Base-by-base conservation (phyloP, 768 basidiomycete species). In the Porpolomopsis calyptriformis region DNA sequence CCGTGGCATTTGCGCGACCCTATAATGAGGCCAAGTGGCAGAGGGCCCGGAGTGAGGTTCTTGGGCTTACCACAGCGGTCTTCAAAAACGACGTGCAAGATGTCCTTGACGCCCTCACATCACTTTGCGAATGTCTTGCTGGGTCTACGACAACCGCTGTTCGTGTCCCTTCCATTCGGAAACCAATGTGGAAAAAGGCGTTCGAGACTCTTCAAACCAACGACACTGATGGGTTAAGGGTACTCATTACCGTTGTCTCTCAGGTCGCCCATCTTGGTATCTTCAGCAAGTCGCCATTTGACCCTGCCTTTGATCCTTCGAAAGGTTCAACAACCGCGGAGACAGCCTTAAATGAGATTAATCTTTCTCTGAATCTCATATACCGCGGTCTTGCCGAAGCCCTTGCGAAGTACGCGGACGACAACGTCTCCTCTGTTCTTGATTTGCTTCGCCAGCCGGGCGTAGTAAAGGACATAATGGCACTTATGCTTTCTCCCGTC, bases 401-500 rank as follows among this genome's bases (percentile, higher is more conserved):
- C 14, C 64, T 92, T 42, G 77, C 78, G 9, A 71, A 72, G 25
- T 80, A 82, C 55, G 74, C 81, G 14, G 77, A 88, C 56, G 74
- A 72, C 52, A 79, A 70, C 52, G 64, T 71, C 25, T 72, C 77
- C 6, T 60, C 69, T 33, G 64, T 79, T 14, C 64, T 76, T 39
- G 64, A 73, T 4, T 60, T 93, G 25, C 68, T 93, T 40, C 60
- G 64, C 38, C 67, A 63, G 5, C 69, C 74, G 1, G 76, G 71
- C 10, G 72, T 84, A 22, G 78, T 76, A 3, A 71, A 76, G 53
- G 66, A 79, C 38, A 62, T 83, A 36, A 74, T 82, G 48, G 60
- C 71, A 27, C 71, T 94, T 27, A 76, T 94, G 59, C 66, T 98
- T 25, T 97, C 91, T 16, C 92, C 94, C 0, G 70, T 82, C 24